Percentiles rank a stretch among this genome's conserved stretches.
Evolutionary conservation across 371 early-diverging fungal species (phyloP).

Genomic region (Phascolomyces articulosus): DNA sequence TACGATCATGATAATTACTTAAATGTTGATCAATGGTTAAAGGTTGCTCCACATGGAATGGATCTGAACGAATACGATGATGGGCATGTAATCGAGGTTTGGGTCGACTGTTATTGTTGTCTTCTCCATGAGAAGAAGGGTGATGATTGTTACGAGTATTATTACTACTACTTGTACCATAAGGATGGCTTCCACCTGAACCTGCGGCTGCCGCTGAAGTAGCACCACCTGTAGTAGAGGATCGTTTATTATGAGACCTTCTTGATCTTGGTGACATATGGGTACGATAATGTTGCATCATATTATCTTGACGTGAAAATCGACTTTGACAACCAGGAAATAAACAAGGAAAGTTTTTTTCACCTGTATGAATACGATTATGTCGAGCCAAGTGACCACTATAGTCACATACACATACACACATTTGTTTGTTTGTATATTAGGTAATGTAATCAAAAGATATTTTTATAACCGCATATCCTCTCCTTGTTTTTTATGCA

Average conservation of each 20-base stretch:
- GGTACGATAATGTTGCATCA: conserved; percentile 90
- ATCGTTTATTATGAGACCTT: conserved; percentile 46
- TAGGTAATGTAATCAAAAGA: neutral
- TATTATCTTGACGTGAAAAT: conserved; percentile 90
- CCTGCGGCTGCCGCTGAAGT: too few relatives aligned
- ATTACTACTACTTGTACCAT: too few relatives aligned
- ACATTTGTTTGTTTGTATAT: neutral
- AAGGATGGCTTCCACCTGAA: too few relatives aligned
- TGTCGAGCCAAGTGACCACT: conserved; percentile 90
- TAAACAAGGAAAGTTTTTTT: conserved; percentile 87
- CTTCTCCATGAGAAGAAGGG: conserved; percentile 3
- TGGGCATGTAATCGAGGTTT: conserved; percentile 47
- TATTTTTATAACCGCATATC: too few relatives aligned
- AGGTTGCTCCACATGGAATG: conserved; percentile 36
- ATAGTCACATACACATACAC: too few relatives aligned
- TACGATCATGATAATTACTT: conserved; percentile 32
- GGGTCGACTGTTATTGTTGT: conserved; percentile 18
- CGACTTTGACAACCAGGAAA: conserved; percentile 79
- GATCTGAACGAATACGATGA: conserved; percentile 45
- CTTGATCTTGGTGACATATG: conserved; percentile 79
- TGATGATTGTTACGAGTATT: too few relatives aligned
- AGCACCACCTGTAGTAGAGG: neutral
- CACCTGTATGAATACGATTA: conserved; percentile 90
- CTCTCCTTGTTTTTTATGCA: too few relatives aligned
- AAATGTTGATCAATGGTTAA: conserved; percentile 51